These are phyloP conservation scores for Schizophyllum commune DNA, from an alignment of 1,284 basidiomycete species.

Conservation along the genomic window DNA sequence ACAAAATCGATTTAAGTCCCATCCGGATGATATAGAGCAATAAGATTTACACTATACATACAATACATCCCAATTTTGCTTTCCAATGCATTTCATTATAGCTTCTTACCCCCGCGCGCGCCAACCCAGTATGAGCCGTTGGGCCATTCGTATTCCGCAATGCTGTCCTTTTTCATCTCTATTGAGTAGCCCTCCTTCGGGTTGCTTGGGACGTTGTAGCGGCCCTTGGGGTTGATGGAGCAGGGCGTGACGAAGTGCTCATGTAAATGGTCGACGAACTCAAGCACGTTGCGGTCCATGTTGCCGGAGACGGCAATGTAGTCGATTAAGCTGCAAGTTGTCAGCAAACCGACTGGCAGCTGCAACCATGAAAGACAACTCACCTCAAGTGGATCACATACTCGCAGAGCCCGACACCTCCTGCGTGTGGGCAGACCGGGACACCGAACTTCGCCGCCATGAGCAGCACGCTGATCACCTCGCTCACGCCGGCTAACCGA, in stretches of 20 bases:
- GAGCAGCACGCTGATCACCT: constrained; percentile 87
- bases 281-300: constrained; percentile 92
- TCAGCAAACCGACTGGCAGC: not conserved
- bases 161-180: constrained; percentile 67
- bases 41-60: not conserved
- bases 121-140: constrained; percentile 64
- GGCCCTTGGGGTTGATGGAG: constrained; percentile 78
- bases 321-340: constrained; percentile 66
- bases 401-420: constrained; percentile 92
- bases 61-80: not conserved
- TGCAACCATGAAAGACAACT: constrained; percentile 9
- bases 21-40: too few relatives aligned
- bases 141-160: constrained; percentile 71
- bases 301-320: constrained; percentile 87
- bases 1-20: too few relatives aligned
- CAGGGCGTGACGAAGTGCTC: constrained; percentile 89
- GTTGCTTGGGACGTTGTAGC: constrained; percentile 76
- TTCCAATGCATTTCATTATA: not conserved
- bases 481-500: constrained; percentile 87
- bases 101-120: constrained; percentile 9
- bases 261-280: constrained; percentile 85
- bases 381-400: constrained; percentile 82
- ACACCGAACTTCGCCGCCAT: constrained; percentile 82
- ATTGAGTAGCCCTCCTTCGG: constrained; percentile 64
- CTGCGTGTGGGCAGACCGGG: constrained; percentile 93